Evolutionary conservation across 805 yeast species (phyloP).

Genomic region (Hanseniaspora jakobsenii): DNA sequence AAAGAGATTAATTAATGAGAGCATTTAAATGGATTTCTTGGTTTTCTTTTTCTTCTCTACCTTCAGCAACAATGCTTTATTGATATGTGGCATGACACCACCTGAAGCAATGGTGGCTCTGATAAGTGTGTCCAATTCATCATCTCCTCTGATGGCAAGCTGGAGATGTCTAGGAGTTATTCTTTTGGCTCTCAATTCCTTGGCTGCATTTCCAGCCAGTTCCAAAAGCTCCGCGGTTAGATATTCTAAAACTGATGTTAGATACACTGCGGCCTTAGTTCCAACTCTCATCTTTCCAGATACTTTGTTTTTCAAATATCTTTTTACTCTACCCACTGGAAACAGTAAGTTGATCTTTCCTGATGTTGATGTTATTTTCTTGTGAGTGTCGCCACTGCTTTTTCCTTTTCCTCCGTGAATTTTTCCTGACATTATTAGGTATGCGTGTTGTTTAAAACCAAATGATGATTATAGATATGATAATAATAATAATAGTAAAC

Average conservation of each 20-base stretch:
- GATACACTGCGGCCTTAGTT: constrained; percentile 88
- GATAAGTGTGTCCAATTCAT: constrained; percentile 85
- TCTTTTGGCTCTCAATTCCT: constrained; percentile 89
- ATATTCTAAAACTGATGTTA: constrained; percentile 92
- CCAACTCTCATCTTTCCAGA: constrained; percentile 79
- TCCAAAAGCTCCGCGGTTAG: constrained; percentile 94
- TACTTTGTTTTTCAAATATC: constrained; percentile 84
- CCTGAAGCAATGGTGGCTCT: constrained; percentile 95
- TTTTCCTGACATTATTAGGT: constrained; percentile 73
- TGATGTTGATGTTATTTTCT: constrained; percentile 65
- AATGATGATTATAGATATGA: no score
- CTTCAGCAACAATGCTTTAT: constrained; percentile 66
- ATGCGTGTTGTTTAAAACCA: no score
- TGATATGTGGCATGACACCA: constrained; percentile 94
- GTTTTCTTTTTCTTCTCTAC: constrained; percentile 44
- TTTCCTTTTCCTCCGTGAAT: constrained; percentile 83
- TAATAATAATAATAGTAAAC: no score
- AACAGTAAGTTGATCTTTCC: constrained; percentile 92
- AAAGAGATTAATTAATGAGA: no score
- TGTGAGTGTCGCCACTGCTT: constrained; percentile 44
- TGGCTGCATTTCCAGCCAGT: constrained; percentile 97
- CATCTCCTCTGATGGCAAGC: constrained; percentile 95
- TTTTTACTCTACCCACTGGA: constrained; percentile 98
- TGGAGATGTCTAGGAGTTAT: constrained; percentile 95
- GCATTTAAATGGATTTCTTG: constrained; percentile 2